Base-by-base conservation (phyloP, 2,329 filamentous ascomycete species). In the Diaporthe velutina region DNA sequence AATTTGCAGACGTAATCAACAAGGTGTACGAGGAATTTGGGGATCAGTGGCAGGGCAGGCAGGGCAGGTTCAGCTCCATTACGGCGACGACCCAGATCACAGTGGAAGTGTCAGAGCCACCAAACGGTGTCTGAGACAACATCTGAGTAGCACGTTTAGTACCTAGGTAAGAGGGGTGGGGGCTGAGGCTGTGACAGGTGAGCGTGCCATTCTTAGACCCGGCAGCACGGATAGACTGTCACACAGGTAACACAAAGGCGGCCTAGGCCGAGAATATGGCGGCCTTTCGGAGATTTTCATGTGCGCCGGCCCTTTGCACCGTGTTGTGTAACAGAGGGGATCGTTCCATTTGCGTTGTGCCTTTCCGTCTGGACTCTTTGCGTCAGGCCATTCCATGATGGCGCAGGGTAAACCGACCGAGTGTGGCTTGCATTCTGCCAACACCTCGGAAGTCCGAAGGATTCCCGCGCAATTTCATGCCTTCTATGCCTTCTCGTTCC, bases 21-120 rank as follows among this genome's bases (percentile, higher is more conserved):
- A 42, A 50, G 17, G 60, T 71, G 15, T 75, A 71, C 66, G n/a
- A 50, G 17, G 30, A 50, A 3, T 70, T 66, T 30, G 64, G 74
- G 22, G 74, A 75, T 48, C 42, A 66, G 30, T 75, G 64, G 71
- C 71, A 68, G 50, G 71, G 74, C n/a, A 54, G 58, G 9, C 48
- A 73, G 19, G 74, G 71, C 28, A 64, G 71, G 33, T 64, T 64
- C 52, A 67, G 57, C 12, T 70, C 64, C 22, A 67, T 75, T 45
- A 54, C 73, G 17, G 71, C 71, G 10, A 73, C 71, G 25, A 75
- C 74, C 7, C 70, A 67, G 25, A 66, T 75, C 38, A 64, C 45
- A 40, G 70, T 72, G 35, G 70, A 72, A 64, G 70, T 72, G 33
- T 35, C 57, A 54, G 48, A 72, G 2, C 55, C 70, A 33, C 22